Evolutionary conservation across 129 eudicot genomes (phyloP).

Genomic region (Scalesia atractyloides): DNA sequence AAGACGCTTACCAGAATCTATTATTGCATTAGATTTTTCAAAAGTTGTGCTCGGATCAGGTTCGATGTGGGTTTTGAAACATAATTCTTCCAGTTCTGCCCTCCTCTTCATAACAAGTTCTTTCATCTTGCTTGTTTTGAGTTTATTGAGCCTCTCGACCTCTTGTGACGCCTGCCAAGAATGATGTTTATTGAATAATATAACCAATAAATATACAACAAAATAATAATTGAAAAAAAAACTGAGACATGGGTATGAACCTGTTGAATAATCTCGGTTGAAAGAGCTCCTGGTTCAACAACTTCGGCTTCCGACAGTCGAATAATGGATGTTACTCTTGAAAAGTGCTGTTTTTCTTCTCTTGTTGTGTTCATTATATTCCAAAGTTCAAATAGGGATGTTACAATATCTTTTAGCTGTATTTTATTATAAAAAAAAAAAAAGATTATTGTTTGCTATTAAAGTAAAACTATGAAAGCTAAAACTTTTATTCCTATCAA

Average conservation of each 20-base stretch:
- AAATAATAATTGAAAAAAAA: background rate
- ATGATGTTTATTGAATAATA: background rate
- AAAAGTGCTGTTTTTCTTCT: slow-evolving; percentile 56
- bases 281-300: slow-evolving; percentile 60
- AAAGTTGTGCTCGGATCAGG: slow-evolving; percentile 74
- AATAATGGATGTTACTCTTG: slow-evolving; percentile 43
- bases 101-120: slow-evolving; percentile 71
- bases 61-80: slow-evolving; percentile 56
- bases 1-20: slow-evolving; percentile 63
- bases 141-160: slow-evolving; percentile 76
- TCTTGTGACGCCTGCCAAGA: slow-evolving; percentile 59
- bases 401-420: slow-evolving; percentile 68
- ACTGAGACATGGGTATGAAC: slow-evolving; percentile 31
- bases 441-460: background rate
- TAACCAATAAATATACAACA: background rate
- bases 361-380: slow-evolving; percentile 64
- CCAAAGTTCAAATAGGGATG: slow-evolving; percentile 70
- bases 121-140: slow-evolving; percentile 77
- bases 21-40: slow-evolving; percentile 79
- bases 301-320: slow-evolving; percentile 51
- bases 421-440: slow-evolving; percentile 10
- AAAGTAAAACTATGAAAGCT: background rate
- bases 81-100: slow-evolving; percentile 74
- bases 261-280: slow-evolving; percentile 61
- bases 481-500: background rate